Percentiles rank a stretch among this genome's conserved stretches.
Evolutionary conservation across 2,329 filamentous ascomycete genomes (phyloP).

Genomic region (Rutstroemia sydowiana): DNA sequence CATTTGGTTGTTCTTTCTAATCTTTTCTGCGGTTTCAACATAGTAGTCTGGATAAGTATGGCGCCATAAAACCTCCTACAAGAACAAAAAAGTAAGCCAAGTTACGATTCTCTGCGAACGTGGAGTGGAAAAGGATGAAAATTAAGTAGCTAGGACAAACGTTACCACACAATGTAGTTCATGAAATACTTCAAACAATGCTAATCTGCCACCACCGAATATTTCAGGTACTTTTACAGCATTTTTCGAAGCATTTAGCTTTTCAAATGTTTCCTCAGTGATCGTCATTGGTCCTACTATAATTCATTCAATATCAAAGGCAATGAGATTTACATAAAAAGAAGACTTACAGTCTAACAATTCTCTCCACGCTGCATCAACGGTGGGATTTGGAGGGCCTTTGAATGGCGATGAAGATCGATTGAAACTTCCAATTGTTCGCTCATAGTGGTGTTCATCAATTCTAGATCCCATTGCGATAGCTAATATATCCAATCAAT

Average conservation of each 20-base stretch:
- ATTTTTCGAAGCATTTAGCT: constrained; percentile 8
- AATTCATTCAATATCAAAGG: background rate
- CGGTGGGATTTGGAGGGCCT: constrained; percentile 6
- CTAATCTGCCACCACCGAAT: constrained; percentile 2
- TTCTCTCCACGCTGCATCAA: constrained; percentile 4
- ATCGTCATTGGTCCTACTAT: constrained; percentile 5
- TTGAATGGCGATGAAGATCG: constrained; percentile 6
- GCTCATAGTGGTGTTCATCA: constrained; percentile 1
- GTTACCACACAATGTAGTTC: constrained; percentile 8
- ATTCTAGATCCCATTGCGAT: background rate
- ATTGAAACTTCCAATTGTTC: constrained; percentile 3
- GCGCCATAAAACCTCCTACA: background rate
- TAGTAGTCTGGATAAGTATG: constrained; percentile 9
- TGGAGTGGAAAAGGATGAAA: too few species aligned
- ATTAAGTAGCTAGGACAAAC: background rate
- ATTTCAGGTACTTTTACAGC: background rate
- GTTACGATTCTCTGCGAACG: too few species aligned
- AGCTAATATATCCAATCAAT: background rate
- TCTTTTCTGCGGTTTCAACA: background rate
- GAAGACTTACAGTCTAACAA: constrained; percentile 1
- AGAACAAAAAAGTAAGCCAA: background rate
- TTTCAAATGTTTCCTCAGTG: background rate
- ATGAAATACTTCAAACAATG: constrained; percentile 1
- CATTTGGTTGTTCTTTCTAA: background rate
- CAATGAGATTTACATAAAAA: background rate